Percentiles rank a stretch among this genome's conserved stretches.
Conservation (phyloP, 2,329 filamentous ascomycete species). For the Mycocentrospora acerina region DNA sequence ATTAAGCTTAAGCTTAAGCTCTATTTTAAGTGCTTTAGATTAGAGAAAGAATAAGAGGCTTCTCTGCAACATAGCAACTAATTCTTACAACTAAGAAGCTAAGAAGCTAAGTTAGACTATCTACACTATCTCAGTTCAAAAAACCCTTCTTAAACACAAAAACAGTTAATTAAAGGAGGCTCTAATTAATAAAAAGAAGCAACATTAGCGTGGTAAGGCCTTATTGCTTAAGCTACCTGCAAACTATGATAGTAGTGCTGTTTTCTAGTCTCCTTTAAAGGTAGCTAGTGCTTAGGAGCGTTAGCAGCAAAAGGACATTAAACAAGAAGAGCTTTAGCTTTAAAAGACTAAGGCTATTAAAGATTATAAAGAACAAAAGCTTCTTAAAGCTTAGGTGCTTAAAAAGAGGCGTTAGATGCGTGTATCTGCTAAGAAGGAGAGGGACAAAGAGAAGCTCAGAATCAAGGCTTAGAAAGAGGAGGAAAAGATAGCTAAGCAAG, state of each 20-base stretch:
- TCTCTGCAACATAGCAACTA: background rate
- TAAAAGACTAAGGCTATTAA: background rate
- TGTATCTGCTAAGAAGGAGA: no score
- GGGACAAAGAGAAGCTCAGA: no score
- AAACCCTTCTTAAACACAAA: conserved; percentile 5
- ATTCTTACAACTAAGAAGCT: background rate
- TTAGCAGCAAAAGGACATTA: no score
- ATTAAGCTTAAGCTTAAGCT: background rate
- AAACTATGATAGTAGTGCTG: background rate
- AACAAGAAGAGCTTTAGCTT: background rate
- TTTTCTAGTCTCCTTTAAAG: conserved; percentile 1
- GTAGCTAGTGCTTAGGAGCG: background rate
- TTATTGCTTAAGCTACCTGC: background rate
- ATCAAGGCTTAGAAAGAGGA: no score
- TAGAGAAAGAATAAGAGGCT: conserved; percentile 8
- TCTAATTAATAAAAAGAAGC: conserved; percentile 3
- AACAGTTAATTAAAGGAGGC: conserved; percentile 3
- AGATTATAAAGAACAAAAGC: background rate
- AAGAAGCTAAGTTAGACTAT: conserved; percentile 6
- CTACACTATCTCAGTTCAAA: conserved; percentile 4
- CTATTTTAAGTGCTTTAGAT: conserved; percentile 5
- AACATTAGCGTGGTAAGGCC: conserved; percentile 33
- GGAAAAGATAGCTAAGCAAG: no score
- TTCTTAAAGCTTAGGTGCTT: background rate
- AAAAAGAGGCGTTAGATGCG: no score